These are phyloP conservation scores for Halenospora varia DNA, from an alignment of 495 filamentous ascomycete genomes.

Conservation along the genomic window DNA sequence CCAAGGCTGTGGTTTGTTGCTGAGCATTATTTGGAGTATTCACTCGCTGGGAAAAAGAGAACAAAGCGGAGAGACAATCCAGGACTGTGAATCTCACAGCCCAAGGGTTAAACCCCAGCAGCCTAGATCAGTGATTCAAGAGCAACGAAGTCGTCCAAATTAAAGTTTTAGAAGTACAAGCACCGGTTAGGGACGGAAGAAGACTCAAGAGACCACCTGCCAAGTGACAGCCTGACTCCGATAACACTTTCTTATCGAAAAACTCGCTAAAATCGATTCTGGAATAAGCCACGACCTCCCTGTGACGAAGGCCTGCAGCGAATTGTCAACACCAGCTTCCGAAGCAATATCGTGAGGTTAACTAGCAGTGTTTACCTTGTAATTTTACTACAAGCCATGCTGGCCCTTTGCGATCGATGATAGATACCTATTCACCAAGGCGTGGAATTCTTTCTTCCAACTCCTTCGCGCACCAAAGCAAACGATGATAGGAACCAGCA, in stretches of 20 bases:
- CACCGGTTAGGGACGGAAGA: too few relatives aligned
- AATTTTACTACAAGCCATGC: not conserved
- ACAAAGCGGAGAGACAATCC: too few relatives aligned
- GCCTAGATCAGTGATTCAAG: too few relatives aligned
- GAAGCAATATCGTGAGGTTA: not conserved
- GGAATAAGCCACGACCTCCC: not conserved
- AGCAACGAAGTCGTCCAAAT: too few relatives aligned
- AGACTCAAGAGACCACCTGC: too few relatives aligned
- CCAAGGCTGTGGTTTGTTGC: too few relatives aligned
- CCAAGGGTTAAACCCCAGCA: too few relatives aligned
- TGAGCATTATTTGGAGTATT: too few relatives aligned
- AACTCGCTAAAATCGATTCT: not conserved
- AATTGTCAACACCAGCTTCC: not conserved
- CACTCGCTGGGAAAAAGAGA: too few relatives aligned
- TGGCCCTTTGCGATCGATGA: not conserved
- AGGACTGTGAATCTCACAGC: too few relatives aligned
- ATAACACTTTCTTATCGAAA: not conserved
- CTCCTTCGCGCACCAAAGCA: constrained; percentile 11
- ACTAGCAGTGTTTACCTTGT: not conserved
- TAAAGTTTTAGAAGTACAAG: too few relatives aligned
- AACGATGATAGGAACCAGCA: constrained; percentile 20
- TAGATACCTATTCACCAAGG: not conserved
- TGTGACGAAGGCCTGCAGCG: not conserved
- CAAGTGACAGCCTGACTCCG: not conserved
- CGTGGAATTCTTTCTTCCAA: not conserved